phyloP scores from a whole-genome alignment of 371 early-diverging fungal genomes.

The Mucor racemosus region DNA sequence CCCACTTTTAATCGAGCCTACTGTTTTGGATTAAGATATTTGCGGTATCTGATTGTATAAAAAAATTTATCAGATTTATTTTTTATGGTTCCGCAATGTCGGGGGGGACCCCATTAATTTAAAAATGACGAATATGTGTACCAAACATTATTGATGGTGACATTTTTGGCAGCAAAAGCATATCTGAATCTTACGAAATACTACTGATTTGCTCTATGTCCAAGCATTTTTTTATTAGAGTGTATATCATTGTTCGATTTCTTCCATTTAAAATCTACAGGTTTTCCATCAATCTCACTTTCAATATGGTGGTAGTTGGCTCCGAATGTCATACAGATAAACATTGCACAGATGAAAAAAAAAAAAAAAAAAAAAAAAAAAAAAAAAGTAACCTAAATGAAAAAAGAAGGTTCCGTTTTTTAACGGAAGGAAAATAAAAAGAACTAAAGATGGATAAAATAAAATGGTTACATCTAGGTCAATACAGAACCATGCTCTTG shows the following conservation, averaged over 20 bases:
- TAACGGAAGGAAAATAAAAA: constrained; percentile 1
- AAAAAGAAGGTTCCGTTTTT: constrained; percentile 9
- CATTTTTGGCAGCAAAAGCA: background rate
- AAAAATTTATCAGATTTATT: constrained; percentile 8
- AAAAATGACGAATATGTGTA: background rate
- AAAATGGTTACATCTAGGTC: background rate
- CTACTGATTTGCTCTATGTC: background rate
- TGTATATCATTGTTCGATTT: background rate
- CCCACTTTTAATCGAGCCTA: background rate
- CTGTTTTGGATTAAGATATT: background rate
- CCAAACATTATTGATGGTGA: background rate
- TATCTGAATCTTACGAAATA: background rate
- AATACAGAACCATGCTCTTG: background rate
- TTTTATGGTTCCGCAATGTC: background rate
- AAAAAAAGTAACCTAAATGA: background rate
- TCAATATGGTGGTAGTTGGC: background rate
- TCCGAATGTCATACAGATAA: constrained; percentile 3
- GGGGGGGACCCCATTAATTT: no score
- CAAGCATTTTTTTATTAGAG: background rate
- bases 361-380: background rate
- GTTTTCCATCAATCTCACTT: background rate
- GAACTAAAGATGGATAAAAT: background rate
- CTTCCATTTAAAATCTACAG: background rate
- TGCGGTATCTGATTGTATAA: constrained; percentile 13
- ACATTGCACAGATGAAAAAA: background rate